Evolutionary conservation across 148 eudicot genomes (phyloP).

Genomic region (Cornus florida): DNA sequence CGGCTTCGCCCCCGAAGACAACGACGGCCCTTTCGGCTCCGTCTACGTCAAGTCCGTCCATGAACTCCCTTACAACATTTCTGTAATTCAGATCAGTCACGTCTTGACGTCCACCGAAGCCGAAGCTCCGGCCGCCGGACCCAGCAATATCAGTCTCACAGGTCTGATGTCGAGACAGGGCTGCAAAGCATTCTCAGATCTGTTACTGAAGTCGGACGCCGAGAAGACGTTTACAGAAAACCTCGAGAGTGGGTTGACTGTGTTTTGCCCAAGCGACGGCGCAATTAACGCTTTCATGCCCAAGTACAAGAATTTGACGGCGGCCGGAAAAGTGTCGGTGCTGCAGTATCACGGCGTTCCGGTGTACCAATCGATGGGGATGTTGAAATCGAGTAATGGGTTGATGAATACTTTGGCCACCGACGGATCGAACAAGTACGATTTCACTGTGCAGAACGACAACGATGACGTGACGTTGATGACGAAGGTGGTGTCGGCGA

Average conservation of each 20-base stretch:
- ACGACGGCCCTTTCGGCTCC: constrained; percentile 29
- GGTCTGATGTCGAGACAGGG: constrained; percentile 48
- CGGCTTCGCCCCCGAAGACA: constrained; percentile 50
- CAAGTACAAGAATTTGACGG: constrained; percentile 63
- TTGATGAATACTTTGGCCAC: constrained; percentile 70
- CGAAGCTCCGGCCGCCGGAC: constrained; percentile 73
- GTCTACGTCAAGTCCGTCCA: constrained; percentile 53
- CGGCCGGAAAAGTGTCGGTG: constrained; percentile 38
- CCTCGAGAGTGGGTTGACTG: constrained; percentile 66
- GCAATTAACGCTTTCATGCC: constrained; percentile 59
- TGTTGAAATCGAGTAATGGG: constrained; percentile 63
- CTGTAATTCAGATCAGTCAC: constrained; percentile 64
- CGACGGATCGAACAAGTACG: constrained; percentile 55
- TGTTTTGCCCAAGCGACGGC: constrained; percentile 62
- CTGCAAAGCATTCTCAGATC: constrained; percentile 54
- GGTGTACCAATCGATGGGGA: constrained; percentile 59
- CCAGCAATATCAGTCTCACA: constrained; percentile 39
- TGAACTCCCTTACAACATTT: constrained; percentile 61
- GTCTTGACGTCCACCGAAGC: constrained; percentile 55
- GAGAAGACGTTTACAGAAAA: constrained; percentile 41
- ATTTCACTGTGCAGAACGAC: constrained; percentile 56
- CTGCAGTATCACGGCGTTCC: constrained; percentile 68
- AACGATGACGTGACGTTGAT: constrained; percentile 62
- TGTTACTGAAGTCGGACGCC: constrained; percentile 45
- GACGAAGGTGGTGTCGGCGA: constrained; percentile 63